Percentiles rank a stretch among this genome's conserved stretches.
phyloP scores from a whole-genome alignment of 2,329 filamentous ascomycete species.

The Pseudogymnoascus sp. region DNA sequence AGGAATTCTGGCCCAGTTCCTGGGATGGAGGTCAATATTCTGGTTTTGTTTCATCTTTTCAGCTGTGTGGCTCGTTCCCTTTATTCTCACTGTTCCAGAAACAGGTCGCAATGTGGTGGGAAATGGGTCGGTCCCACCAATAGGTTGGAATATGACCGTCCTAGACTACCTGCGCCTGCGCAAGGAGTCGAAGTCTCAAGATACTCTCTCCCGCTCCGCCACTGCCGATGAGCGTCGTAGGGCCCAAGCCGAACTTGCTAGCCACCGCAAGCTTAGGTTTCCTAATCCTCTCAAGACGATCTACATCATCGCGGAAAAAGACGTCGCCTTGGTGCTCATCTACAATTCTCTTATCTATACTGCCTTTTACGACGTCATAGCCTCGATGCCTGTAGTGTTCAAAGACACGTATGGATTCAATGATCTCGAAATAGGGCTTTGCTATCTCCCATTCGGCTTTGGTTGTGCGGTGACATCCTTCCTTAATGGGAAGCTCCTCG shows the following conservation, averaged over 20 bases:
- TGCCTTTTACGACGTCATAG: conserved; percentile 44
- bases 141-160: conserved; percentile 49
- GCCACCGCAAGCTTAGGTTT: conserved; percentile 38
- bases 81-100: conserved; percentile 11
- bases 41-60: conserved; percentile 37
- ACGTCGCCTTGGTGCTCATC: conserved; percentile 45
- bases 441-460: conserved; percentile 18
- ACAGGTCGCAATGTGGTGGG: conserved; percentile 29
- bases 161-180: conserved; percentile 35
- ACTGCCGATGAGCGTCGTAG: conserved; percentile 28
- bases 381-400: conserved; percentile 45
- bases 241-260: conserved; percentile 29
- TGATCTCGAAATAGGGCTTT: conserved; percentile 19
- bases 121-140: conserved; percentile 45
- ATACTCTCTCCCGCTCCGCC: conserved; percentile 19
- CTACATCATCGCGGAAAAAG: conserved; percentile 47
- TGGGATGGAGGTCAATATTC: conserved; percentile 39
- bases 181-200: conserved; percentile 19
- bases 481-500: conserved; percentile 48
- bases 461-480: conserved; percentile 29
- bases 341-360: conserved; percentile 49
- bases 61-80: conserved; percentile 10
- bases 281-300: conserved; percentile 52
- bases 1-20: conserved; percentile 35
- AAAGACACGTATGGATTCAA: conserved; percentile 37